These are phyloP conservation scores for Alternaria rosae DNA, from an alignment of 2,329 filamentous ascomycete genomes.

Conservation along the genomic window DNA sequence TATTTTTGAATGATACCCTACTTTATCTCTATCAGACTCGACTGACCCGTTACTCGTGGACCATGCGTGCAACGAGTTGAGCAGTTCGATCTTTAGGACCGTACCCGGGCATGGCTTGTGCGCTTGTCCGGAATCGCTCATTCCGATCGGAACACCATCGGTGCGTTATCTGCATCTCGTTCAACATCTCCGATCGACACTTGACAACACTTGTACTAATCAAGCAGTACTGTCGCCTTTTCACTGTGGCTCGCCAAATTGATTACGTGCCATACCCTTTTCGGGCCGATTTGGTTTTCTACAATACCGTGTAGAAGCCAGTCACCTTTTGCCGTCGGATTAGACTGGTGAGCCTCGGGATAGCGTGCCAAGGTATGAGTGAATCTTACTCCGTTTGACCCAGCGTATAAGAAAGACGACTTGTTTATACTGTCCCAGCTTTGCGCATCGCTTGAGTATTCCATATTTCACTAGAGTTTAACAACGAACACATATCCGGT, in stretches of 20 bases:
- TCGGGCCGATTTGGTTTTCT: not conserved
- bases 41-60: not conserved
- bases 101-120: not conserved
- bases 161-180: not conserved
- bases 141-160: conserved; percentile 17
- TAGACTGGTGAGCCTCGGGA: conserved; percentile 4
- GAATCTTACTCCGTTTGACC: not conserved
- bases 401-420: not conserved
- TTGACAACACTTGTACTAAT: not conserved
- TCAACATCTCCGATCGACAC: not conserved
- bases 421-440: not conserved
- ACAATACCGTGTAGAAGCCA: not conserved
- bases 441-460: not conserved
- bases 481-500: no score
- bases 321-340: conserved; percentile 20
- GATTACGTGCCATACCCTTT: rapidly evolving
- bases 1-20: conserved; percentile 8
- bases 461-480: no score
- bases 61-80: not conserved
- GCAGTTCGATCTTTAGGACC: not conserved
- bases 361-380: not conserved
- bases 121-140: conserved; percentile 9
- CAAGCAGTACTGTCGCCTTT: not conserved
- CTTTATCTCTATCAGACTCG: not conserved
- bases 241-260: not conserved